Evolutionary conservation across 768 basidiomycete genomes (phyloP).

Genomic region (Lactifluus hygrophoroides): DNA sequence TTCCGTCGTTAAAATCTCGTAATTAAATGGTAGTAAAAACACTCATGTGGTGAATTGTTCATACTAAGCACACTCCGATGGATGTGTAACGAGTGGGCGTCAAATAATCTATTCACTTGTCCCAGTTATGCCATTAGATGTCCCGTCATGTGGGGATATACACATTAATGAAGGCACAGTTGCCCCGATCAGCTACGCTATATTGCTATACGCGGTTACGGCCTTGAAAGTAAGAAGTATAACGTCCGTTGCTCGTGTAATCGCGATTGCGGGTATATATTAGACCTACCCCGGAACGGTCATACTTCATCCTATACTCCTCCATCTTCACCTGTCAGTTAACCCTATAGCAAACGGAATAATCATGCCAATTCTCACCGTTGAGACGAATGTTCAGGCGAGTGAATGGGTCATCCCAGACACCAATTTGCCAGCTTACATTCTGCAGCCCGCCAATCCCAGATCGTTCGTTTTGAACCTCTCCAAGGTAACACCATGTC

Average conservation of each 20-base stretch:
- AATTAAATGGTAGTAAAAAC: not conserved
- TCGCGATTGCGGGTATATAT: not conserved
- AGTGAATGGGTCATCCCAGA: not conserved
- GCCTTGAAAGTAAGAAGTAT: not conserved
- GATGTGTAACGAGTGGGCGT: too few species aligned
- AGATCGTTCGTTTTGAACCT: constrained; percentile 5
- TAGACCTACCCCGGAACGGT: not conserved
- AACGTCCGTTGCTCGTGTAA: too few species aligned
- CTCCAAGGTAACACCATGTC: constrained; percentile 13
- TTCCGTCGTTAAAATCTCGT: not conserved
- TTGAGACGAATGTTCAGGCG: constrained; percentile 19
- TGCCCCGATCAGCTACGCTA: too few species aligned
- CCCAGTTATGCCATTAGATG: too few species aligned
- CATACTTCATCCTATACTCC: not conserved
- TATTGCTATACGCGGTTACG: too few species aligned
- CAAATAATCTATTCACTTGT: too few species aligned
- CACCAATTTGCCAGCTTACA: not conserved
- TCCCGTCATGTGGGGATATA: too few species aligned
- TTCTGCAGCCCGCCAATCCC: constrained; percentile 1
- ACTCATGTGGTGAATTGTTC: too few species aligned
- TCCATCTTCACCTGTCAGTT: not conserved
- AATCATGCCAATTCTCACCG: constrained; percentile 13
- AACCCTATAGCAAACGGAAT: not conserved
- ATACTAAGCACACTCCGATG: too few species aligned
- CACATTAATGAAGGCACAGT: too few species aligned